Percentiles rank a stretch among this genome's conserved stretches.
Evolutionary conservation across 352 stramenopile species (phyloP).

Genomic region (Lagenidium giganteum): DNA sequence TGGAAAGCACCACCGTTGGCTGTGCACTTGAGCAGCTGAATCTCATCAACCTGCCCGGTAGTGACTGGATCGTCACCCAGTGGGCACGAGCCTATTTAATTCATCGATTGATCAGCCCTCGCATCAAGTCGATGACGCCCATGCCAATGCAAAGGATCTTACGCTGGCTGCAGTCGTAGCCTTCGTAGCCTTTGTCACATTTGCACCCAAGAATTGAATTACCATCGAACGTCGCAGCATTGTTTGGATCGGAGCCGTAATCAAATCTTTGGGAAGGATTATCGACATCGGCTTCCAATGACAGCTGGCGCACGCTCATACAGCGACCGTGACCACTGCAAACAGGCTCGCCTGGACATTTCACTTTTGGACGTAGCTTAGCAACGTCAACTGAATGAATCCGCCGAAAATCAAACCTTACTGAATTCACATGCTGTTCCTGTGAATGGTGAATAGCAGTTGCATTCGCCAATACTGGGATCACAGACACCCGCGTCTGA

Average conservation of each 20-base stretch:
- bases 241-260: constrained; percentile 67
- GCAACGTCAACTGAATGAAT: neutral
- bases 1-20: constrained; percentile 51
- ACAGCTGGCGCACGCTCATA: constrained; percentile 64
- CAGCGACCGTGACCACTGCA: constrained; percentile 78
- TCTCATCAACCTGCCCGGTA: constrained; percentile 70
- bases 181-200: constrained; percentile 87
- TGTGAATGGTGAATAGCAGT: constrained; percentile 53
- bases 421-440: constrained; percentile 51
- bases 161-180: constrained; percentile 85
- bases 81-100: constrained; percentile 62
- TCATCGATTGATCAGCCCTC: neutral
- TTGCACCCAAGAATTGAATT: constrained; percentile 81
- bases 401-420: constrained; percentile 11
- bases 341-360: constrained; percentile 38
- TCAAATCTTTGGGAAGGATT: constrained; percentile 47
- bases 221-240: constrained; percentile 72
- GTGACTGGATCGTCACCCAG: constrained; percentile 85
- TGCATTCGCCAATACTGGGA: constrained; percentile 39
- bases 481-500: constrained; percentile 66
- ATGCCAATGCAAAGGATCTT: constrained; percentile 14
- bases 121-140: neutral
- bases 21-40: constrained; percentile 72
- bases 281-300: constrained; percentile 46
- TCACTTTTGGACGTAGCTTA: constrained; percentile 32